A percentile compares a stretch with the other conserved stretches of the same genome.
Evolutionary conservation across 2,329 filamentous ascomycete species (phyloP).

Genomic region (Penicillium freii): DNA sequence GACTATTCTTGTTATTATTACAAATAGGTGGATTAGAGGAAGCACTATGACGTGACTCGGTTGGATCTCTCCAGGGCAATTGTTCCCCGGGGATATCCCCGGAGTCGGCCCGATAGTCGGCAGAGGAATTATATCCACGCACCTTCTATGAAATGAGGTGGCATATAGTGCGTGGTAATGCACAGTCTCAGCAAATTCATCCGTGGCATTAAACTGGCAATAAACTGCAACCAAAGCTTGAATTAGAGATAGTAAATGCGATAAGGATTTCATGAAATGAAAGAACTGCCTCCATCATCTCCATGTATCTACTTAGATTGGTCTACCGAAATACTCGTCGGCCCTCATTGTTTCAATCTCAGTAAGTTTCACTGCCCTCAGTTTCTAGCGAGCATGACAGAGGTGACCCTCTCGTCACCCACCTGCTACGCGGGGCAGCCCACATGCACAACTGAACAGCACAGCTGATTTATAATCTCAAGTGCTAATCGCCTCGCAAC

Average conservation of each 20-base stretch:
- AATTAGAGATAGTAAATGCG: neutral
- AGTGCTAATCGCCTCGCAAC: neutral
- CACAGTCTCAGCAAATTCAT: accelerated
- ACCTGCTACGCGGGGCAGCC: conserved; percentile 2
- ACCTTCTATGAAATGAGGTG: neutral
- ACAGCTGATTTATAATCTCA: conserved; percentile 7
- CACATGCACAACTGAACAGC: neutral
- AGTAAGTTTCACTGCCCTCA: conserved; percentile 8
- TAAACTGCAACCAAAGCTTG: neutral
- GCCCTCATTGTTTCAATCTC: neutral
- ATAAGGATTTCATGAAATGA: neutral
- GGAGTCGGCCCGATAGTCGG: conserved; percentile 1
- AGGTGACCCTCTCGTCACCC: neutral
- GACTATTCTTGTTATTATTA: too few species aligned
- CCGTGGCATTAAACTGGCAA: neutral
- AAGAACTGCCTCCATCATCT: neutral
- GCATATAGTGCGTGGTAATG: neutral
- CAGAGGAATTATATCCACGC: neutral
- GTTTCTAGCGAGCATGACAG: neutral
- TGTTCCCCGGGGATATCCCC: neutral
- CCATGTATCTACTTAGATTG: conserved; percentile 9
- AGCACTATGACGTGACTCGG: neutral
- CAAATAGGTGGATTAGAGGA: neutral
- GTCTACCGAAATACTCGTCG: neutral
- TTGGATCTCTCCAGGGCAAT: neutral